Conservation (phyloP, 306 rosid species). For the Prosopis cineraria region DNA sequence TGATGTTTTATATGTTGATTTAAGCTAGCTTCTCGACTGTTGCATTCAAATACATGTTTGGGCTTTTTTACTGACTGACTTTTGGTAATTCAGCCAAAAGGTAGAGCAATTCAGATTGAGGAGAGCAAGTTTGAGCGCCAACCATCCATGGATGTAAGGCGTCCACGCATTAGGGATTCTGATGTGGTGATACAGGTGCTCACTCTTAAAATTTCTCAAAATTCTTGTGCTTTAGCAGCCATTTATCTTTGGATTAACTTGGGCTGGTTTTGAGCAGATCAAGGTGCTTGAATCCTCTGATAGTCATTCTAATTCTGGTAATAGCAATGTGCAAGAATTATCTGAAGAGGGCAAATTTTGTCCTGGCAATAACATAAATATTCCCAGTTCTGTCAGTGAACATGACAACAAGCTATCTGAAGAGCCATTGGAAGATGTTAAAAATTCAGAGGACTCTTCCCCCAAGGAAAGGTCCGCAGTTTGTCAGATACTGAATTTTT, state of each 20-base stretch:
- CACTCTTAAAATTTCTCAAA: slow-evolving; percentile 28
- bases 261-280: slow-evolving; percentile 52
- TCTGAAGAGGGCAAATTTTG: slow-evolving; percentile 40
- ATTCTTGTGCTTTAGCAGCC: slow-evolving; percentile 21
- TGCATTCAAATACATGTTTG: slow-evolving; percentile 32
- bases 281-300: slow-evolving; percentile 53
- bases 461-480: slow-evolving; percentile 39
- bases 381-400: slow-evolving; percentile 33
- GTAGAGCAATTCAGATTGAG: slow-evolving; percentile 73
- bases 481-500: slow-evolving; percentile 29
- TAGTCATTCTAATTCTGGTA: slow-evolving; percentile 42
- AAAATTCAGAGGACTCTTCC: slow-evolving; percentile 38
- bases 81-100: slow-evolving; percentile 62
- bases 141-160: slow-evolving; percentile 58
- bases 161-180: slow-evolving; percentile 57
- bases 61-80: slow-evolving; percentile 21
- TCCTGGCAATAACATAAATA: slow-evolving; percentile 34
- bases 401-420: slow-evolving; percentile 38
- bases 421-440: slow-evolving; percentile 44
- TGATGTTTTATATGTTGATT: slow-evolving; percentile 27
- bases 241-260: slow-evolving; percentile 37
- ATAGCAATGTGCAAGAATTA: slow-evolving; percentile 35
- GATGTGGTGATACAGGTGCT: slow-evolving; percentile 78
- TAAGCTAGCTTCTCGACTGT: slow-evolving; percentile 12
- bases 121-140: slow-evolving; percentile 60